Evolutionary conservation across 495 filamentous ascomycete genomes (phyloP).

Genomic region (Copromyces sp.): DNA sequence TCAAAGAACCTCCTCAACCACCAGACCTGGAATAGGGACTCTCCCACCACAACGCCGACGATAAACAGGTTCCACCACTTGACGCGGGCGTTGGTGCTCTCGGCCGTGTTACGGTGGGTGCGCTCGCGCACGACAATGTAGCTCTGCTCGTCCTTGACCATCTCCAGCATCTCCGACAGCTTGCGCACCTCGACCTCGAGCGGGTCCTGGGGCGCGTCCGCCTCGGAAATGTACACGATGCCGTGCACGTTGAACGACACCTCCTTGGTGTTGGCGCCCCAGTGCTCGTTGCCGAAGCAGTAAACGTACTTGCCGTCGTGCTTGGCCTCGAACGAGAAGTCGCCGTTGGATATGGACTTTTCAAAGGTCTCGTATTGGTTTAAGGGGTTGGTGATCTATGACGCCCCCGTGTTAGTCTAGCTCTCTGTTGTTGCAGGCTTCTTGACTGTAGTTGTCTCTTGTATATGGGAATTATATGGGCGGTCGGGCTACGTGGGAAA

Average conservation of each 20-base stretch:
- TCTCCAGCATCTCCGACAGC: constrained; percentile 73
- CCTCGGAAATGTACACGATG: constrained; percentile 91
- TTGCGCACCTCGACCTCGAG: constrained; percentile 83
- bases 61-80: constrained; percentile 99
- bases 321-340: constrained; percentile 81
- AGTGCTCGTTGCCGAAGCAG: constrained; percentile 98
- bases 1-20: constrained; percentile 98
- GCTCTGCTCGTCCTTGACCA: constrained; percentile 94
- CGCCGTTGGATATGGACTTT: constrained; percentile 72
- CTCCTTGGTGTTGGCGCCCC: constrained; percentile 85
- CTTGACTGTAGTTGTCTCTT: neutral
- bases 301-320: constrained; percentile 85
- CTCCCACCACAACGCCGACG: constrained; percentile 75
- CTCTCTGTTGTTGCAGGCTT: constrained; percentile 3
- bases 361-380: constrained; percentile 66
- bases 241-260: constrained; percentile 99
- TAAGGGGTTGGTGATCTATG: constrained; percentile 73
- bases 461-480: neutral
- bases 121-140: constrained; percentile 95
- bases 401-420: neutral
- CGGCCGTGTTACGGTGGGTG: constrained; percentile 93
- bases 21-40: constrained; percentile 98
- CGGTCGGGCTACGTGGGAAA: neutral
- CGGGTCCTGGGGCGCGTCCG: constrained; percentile 74
- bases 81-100: constrained; percentile 92